Evolutionary conservation across 139 green algal species (phyloP).

Genomic region (Chlorella sp.): DNA sequence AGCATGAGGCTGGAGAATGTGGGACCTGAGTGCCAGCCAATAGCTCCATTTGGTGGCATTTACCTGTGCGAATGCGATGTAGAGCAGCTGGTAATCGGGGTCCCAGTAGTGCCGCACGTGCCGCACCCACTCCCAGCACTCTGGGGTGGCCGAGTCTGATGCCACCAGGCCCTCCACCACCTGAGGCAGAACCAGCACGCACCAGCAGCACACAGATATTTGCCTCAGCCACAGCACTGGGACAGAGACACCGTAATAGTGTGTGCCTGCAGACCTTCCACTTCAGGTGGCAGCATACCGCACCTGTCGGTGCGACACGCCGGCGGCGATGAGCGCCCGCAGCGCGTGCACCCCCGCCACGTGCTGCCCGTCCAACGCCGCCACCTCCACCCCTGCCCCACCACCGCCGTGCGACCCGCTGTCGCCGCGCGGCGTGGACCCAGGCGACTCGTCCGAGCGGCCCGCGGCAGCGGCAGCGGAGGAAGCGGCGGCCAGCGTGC

Average conservation of each 20-base stretch:
- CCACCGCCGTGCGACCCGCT: not conserved
- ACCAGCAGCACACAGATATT: no score
- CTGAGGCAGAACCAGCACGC: no score
- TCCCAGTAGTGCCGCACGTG: conserved; percentile 42
- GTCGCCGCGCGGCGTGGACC: not conserved
- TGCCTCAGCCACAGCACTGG: no score
- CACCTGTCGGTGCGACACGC: conserved; percentile 22
- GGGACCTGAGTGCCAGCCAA: no score
- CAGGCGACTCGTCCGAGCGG: no score
- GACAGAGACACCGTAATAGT: no score
- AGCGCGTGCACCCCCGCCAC: conserved; percentile 19
- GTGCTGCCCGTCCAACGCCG: no score
- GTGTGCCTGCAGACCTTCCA: not conserved
- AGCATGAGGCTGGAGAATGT: no score
- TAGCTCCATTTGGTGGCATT: no score
- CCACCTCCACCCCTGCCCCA: not conserved
- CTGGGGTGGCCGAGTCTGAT: conserved; percentile 9
- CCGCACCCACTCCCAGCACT: conserved; percentile 25
- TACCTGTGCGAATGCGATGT: conserved; percentile 25
- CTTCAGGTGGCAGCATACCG: not conserved
- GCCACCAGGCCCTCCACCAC: conserved; percentile 30
- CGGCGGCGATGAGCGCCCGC: conserved; percentile 25
- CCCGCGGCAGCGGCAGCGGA: not conserved
- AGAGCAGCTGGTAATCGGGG: conserved; percentile 1
- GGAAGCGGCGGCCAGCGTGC: not conserved